Percentiles rank a stretch among this genome's conserved stretches.
phyloP scores from a whole-genome alignment of 2,329 filamentous ascomycete genomes.

The Cryphonectria parasitica region DNA sequence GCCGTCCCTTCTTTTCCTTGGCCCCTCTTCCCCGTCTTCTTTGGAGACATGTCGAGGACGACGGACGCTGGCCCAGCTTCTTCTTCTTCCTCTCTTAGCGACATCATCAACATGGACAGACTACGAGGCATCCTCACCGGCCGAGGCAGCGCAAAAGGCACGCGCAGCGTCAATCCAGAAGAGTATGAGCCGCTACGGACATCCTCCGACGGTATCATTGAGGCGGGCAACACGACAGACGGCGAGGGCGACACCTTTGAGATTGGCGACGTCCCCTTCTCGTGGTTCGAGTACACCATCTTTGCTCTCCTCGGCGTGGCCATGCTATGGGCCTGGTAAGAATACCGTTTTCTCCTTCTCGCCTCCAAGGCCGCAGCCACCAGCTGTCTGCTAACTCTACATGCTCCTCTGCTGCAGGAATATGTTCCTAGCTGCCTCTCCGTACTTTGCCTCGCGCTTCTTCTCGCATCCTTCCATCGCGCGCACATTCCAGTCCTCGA shows the following conservation, averaged over 20 bases:
- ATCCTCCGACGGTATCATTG: conserved; percentile 33
- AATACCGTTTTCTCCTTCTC: conserved; percentile 19
- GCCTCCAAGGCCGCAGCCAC: conserved; percentile 6
- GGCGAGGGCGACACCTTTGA: conserved; percentile 37
- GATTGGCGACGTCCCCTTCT: conserved; percentile 62
- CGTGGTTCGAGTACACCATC: conserved; percentile 82
- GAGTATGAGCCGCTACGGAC: conserved; percentile 35
- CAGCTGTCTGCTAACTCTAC: conserved; percentile 3
- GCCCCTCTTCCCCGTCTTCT: not conserved
- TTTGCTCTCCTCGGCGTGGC: conserved; percentile 86
- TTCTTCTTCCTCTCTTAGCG: not conserved
- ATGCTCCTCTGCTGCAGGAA: conserved; percentile 63
- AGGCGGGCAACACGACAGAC: conserved; percentile 30
- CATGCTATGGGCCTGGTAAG: conserved; percentile 97
- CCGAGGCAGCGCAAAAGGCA: conserved; percentile 37
- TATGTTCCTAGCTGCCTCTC: conserved; percentile 95
- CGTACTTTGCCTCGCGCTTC: conserved; percentile 90
- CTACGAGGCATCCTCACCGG: conserved; percentile 25
- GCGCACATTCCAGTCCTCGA: conserved; percentile 85
- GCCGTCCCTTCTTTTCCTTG: not conserved
- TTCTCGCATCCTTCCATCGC: conserved; percentile 70
- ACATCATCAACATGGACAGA: conserved; percentile 26
- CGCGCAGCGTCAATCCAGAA: conserved; percentile 25
- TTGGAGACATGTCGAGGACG: not conserved
- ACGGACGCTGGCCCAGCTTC: not conserved